Evolutionary conservation across 768 basidiomycete species (phyloP).

Genomic region (Phanerochaete carnosa): DNA sequence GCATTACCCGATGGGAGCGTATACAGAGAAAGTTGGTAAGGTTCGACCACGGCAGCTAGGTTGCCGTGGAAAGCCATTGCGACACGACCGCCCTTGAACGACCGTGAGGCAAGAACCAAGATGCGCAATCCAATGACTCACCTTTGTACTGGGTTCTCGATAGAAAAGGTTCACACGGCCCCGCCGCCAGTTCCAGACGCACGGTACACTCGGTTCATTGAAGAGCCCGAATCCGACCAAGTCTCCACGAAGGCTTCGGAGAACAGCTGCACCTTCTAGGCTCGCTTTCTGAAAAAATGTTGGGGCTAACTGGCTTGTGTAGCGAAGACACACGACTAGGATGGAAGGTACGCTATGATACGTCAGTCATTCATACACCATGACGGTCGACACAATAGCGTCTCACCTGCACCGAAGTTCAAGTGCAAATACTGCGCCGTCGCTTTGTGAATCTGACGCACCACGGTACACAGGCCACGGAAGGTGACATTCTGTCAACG

Average conservation of each 20-base stretch:
- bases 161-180: neutral
- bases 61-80: neutral
- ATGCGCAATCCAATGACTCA: neutral
- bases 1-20: neutral
- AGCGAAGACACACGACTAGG: neutral
- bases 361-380: neutral
- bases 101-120: no score
- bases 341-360: neutral
- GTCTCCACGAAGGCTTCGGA: no score
- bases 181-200: neutral
- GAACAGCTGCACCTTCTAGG: neutral
- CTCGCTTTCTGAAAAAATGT: neutral
- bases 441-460: neutral
- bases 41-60: neutral
- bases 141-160: neutral
- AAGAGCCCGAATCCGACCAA: neutral
- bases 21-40: no score
- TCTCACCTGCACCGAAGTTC: neutral
- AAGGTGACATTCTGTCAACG: no score
- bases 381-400: neutral
- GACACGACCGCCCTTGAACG: neutral
- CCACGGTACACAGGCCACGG: neutral
- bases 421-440: neutral
- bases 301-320: neutral
- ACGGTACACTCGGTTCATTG: neutral